Evolutionary conservation across 345 rosid genomes (phyloP), one percentile per base, ranked within the genome.

Genomic region (Aurinia saxatilis): DNA sequence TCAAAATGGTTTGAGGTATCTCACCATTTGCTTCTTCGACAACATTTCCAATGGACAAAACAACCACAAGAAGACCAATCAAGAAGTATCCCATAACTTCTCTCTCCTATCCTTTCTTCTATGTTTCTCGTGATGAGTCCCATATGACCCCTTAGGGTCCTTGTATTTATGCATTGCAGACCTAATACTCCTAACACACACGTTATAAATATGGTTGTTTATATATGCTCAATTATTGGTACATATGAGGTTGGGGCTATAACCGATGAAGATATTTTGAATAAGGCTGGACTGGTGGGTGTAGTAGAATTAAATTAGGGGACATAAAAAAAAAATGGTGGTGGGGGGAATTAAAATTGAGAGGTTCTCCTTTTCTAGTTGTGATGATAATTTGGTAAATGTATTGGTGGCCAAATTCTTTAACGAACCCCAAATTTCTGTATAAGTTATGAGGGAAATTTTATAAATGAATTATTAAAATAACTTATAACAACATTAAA

Each of bases 21-120:
- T 51, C 77, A 29, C 75, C 82, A 38, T 73, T 7, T 5, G 71
- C 83, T 36, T 67, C 65, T 13, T 23, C 34, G n/a, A 57, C 60
- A 7, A 33, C 16, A 46, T 70, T 46, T 17, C 60, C 79, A 31
- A 66, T 8, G 6, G 51, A 53, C 39, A 73, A 44, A 52, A 65
- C 39, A 57, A 78, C 40, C 34, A 52, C 49, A 60, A 68, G 25
- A 31, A 68, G 48, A 47, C 10, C 21, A 16, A 48, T 21, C 5
- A 68, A 59, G 27, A 62, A 50, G 33, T 29, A 17, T 52, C 61
- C 53, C 73, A 69, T 69, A 34, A 19, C 62, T 60, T 69, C 18
- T 52, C 31, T 2, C 67, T 51, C 27, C 39, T 60, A 19, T 15
- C 31, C 21, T 57, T 56, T 66, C 16, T 56, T 16, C 1, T 55